Evolutionary conservation across 495 filamentous ascomycete species (phyloP).

Genomic region (Physcia stellaris): DNA sequence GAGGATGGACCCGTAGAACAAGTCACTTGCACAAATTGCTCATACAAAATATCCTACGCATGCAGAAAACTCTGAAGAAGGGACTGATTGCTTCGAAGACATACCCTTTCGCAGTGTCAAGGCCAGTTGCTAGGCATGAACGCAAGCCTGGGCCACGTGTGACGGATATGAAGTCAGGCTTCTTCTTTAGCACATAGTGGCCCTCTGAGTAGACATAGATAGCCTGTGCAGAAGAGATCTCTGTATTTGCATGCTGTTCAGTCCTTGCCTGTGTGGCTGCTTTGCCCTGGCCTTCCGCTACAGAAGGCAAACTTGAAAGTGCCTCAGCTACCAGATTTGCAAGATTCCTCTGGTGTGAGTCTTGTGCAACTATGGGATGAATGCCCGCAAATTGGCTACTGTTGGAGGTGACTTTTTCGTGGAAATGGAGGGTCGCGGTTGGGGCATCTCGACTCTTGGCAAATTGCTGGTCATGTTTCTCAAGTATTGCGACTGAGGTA

Average conservation of each 20-base stretch:
- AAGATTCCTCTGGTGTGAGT: constrained; percentile 58
- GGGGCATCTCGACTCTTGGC: constrained; percentile 12
- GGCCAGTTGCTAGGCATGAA: constrained; percentile 54
- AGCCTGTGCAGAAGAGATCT: too few relatives aligned
- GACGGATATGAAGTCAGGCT: constrained; percentile 70
- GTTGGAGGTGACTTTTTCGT: constrained; percentile 70
- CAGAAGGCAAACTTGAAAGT: constrained; percentile 35
- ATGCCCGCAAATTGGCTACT: constrained; percentile 59
- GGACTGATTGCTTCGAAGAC: too few relatives aligned
- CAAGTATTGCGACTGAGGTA: constrained; percentile 77
- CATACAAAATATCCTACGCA: too few relatives aligned
- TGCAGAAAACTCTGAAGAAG: too few relatives aligned
- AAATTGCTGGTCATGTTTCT: constrained; percentile 37
- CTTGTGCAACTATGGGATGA: constrained; percentile 57
- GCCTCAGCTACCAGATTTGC: constrained; percentile 52
- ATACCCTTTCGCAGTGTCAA: constrained; percentile 85
- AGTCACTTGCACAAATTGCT: too few relatives aligned
- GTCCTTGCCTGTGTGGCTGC: background rate
- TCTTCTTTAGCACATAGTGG: constrained; percentile 21
- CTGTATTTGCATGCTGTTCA: too few relatives aligned
- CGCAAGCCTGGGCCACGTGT: constrained; percentile 87
- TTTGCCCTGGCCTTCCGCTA: too few relatives aligned
- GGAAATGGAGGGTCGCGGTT: constrained; percentile 50
- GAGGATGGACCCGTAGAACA: too few relatives aligned
- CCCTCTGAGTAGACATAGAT: background rate